Percentiles rank a stretch among this genome's conserved stretches.
These are phyloP conservation scores for Bipolaris zeicola DNA, from an alignment of 2,329 filamentous ascomycete species.

Conservation along the genomic window DNA sequence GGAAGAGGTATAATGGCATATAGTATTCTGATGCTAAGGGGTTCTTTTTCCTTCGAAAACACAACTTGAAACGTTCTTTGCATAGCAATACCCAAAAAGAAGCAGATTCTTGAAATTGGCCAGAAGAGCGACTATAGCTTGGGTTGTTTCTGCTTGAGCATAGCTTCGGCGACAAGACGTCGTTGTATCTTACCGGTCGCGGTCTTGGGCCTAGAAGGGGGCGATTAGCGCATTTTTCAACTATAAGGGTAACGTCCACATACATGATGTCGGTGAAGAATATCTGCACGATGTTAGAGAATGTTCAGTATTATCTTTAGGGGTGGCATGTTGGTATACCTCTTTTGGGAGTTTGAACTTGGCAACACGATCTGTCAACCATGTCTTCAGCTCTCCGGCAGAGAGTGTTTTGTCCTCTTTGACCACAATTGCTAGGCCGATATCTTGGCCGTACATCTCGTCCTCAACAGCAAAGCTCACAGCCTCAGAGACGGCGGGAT, in stretches of 20 bases:
- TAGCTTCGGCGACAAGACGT: conserved; percentile 82
- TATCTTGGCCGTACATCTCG: conserved; percentile 81
- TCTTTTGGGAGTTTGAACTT: conserved; percentile 88
- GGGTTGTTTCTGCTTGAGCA: conserved; percentile 71
- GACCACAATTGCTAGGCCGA: conserved; percentile 76
- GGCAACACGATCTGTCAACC: conserved; percentile 71
- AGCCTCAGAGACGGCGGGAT: conserved; percentile 75
- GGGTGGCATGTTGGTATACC: conserved; percentile 53
- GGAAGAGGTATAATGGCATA: conserved; percentile 10
- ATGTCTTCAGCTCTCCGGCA: conserved; percentile 68
- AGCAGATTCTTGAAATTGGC: conserved; percentile 1
- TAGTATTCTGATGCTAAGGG: not conserved
- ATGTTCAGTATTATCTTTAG: conserved; percentile 15
- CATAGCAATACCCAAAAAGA: conserved; percentile 5
- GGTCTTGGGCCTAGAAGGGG: conserved; percentile 67
- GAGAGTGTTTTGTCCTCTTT: conserved; percentile 64
- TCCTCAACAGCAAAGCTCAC: conserved; percentile 84
- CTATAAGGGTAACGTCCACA: conserved; percentile 1
- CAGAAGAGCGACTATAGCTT: conserved; percentile 53
- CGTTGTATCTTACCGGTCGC: conserved; percentile 90
- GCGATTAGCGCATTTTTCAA: conserved; percentile 13
- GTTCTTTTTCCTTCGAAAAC: not conserved
- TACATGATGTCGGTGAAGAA: conserved; percentile 80
- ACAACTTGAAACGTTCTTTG: not conserved
- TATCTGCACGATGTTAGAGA: conserved; percentile 56